A percentile compares a stretch with the other conserved stretches of the same genome.
Conservation (phyloP, 23 red algal genomes). For the Gracilaria domingensis region DNA sequence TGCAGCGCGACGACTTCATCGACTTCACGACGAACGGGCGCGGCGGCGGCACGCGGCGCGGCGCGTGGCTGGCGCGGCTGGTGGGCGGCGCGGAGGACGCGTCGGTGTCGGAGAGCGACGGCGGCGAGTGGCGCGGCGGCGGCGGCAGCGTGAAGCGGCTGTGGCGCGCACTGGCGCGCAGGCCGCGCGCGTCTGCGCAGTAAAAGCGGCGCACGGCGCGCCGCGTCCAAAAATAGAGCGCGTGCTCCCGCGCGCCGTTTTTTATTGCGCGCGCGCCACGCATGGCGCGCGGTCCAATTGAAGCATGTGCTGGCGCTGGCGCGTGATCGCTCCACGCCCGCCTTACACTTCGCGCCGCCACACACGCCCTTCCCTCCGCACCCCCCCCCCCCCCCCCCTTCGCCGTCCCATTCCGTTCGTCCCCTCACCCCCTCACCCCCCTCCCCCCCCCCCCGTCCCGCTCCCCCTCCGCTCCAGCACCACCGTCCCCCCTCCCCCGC, state of each 20-base stretch:
- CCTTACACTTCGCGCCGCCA: no score
- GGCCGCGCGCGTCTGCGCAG: no score
- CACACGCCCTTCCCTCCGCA: neutral
- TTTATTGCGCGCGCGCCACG: neutral
- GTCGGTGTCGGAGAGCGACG: conserved; percentile 4
- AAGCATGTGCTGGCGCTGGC: no score
- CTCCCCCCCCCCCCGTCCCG: conserved; percentile 7
- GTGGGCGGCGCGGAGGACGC: conserved; percentile 4
- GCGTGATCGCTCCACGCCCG: neutral
- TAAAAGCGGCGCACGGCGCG: neutral
- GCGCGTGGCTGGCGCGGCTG: conserved; percentile 25
- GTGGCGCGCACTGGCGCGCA: neutral
- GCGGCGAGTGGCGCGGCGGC: neutral
- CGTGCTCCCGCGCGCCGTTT: no score
- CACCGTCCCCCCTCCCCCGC: neutral
- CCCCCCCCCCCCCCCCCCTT: neutral
- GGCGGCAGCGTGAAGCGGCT: neutral
- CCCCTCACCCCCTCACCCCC: no score
- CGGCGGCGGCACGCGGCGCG: neutral
- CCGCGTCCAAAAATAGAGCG: no score
- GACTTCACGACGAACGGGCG: conserved; percentile 58
- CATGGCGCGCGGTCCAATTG: neutral
- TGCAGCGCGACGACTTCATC: conserved; percentile 62
- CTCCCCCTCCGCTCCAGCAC: neutral
- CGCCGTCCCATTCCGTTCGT: neutral